These are phyloP conservation scores for Galerina marginata DNA, from an alignment of 768 basidiomycete genomes.

Conservation along the genomic window DNA sequence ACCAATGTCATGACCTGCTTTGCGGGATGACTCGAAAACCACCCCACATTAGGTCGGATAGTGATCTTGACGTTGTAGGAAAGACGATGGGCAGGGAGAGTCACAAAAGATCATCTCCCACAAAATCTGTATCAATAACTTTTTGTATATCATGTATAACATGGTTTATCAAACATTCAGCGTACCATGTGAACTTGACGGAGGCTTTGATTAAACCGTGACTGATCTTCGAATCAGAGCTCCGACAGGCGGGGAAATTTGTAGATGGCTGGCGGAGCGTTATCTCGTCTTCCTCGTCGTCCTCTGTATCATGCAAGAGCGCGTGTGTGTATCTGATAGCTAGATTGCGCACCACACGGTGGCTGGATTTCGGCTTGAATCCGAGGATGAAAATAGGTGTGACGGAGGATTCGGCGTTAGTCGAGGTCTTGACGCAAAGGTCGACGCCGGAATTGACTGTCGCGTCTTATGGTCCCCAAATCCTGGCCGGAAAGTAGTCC, in stretches of 20 bases:
- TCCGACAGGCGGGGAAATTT: neutral
- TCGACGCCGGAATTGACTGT: neutral
- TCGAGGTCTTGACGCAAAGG: neutral
- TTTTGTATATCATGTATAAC: constrained; percentile 12
- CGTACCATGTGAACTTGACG: constrained; percentile 2
- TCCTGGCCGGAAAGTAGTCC: neutral
- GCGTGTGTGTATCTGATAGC: neutral
- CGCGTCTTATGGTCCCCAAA: neutral
- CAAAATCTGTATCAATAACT: constrained; percentile 21
- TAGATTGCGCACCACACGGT: neutral
- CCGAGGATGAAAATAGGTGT: constrained; percentile 1
- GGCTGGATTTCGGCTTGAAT: neutral
- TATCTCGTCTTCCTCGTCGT: neutral
- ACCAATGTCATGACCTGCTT: neutral
- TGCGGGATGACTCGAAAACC: neutral
- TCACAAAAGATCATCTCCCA: constrained; percentile 21
- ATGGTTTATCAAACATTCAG: constrained; percentile 8
- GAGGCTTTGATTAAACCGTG: neutral
- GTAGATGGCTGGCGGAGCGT: neutral
- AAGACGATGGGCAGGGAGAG: constrained; percentile 7
- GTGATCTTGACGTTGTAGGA: neutral
- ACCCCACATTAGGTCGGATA: neutral
- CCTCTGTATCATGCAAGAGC: neutral
- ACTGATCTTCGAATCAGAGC: neutral
- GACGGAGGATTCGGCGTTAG: constrained; percentile 1